Evolutionary conservation across 345 rosid species (phyloP).

Genomic region (Leavenworthia alabamica): DNA sequence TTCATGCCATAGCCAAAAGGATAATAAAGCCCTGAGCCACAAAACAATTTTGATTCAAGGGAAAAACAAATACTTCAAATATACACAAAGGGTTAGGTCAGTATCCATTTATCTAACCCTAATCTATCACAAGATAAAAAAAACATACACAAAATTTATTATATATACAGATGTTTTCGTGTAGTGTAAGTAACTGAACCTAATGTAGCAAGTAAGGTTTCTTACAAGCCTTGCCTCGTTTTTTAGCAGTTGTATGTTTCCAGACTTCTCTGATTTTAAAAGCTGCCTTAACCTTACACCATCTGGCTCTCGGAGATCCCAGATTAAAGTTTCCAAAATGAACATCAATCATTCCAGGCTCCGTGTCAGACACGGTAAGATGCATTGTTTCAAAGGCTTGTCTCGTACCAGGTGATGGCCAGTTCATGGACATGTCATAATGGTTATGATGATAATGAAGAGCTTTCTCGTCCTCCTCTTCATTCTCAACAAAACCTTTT

Average conservation of each 20-base stretch:
- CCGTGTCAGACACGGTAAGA: slow-evolving; percentile 30
- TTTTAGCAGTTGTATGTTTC: slow-evolving; percentile 22
- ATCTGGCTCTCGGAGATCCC: slow-evolving; percentile 41
- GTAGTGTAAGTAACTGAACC: neutral
- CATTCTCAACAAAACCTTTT: neutral
- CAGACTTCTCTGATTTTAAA: slow-evolving; percentile 32
- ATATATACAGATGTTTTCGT: neutral
- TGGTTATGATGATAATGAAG: slow-evolving; percentile 24
- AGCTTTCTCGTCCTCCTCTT: slow-evolving; percentile 23
- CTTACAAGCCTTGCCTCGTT: slow-evolving; percentile 7
- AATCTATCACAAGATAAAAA: neutral
- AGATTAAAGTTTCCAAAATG: slow-evolving; percentile 13
- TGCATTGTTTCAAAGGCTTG: slow-evolving; percentile 13
- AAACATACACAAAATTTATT: neutral
- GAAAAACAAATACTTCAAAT: neutral
- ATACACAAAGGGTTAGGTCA: neutral
- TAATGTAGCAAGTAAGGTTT: neutral
- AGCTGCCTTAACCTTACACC: slow-evolving; percentile 75
- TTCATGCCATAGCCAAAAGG: neutral
- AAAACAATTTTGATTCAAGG: neutral
- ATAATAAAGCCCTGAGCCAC: neutral
- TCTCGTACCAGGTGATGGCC: slow-evolving; percentile 30
- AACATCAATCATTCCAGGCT: slow-evolving; percentile 21
- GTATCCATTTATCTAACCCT: slow-evolving; percentile 10
- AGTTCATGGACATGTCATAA: slow-evolving; percentile 5